These are phyloP conservation scores for Hypoxylon sp. DNA, from an alignment of 2,329 filamentous ascomycete species.

Conservation along the genomic window DNA sequence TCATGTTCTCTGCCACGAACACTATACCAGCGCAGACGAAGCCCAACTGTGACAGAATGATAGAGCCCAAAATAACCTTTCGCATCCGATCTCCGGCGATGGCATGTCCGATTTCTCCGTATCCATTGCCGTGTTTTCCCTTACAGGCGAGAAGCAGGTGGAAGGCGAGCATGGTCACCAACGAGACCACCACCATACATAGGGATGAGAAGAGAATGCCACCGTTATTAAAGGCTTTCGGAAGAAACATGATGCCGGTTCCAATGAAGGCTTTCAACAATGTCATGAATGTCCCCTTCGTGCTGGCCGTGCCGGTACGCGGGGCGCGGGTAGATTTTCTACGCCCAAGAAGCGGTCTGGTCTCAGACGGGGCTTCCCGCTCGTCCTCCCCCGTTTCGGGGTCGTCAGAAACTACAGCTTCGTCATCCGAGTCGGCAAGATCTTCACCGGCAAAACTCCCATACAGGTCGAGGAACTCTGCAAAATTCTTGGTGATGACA, in stretches of 20 bases:
- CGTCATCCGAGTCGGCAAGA: slow-evolving; percentile 68
- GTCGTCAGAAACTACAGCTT: slow-evolving; percentile 65
- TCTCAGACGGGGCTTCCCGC: slow-evolving; percentile 60
- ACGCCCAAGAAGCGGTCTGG: slow-evolving; percentile 69
- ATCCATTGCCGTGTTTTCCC: slow-evolving; percentile 72
- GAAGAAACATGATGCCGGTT: slow-evolving; percentile 84
- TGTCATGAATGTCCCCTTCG: slow-evolving; percentile 81
- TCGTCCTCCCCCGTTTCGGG: slow-evolving; percentile 56
- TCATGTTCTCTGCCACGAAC: slow-evolving; percentile 80
- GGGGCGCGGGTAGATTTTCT: slow-evolving; percentile 62
- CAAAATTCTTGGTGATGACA: slow-evolving; percentile 75
- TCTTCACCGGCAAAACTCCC: slow-evolving; percentile 83
- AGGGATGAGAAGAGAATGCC: slow-evolving; percentile 80
- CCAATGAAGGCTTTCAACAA: slow-evolving; percentile 83
- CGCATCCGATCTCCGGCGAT: slow-evolving; percentile 74
- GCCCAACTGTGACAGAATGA: slow-evolving; percentile 79
- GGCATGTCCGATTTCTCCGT: slow-evolving; percentile 77
- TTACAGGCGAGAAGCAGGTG: slow-evolving; percentile 77
- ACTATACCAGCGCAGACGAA: slow-evolving; percentile 84
- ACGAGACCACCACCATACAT: slow-evolving; percentile 72
- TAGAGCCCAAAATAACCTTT: slow-evolving; percentile 73
- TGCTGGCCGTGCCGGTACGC: slow-evolving; percentile 71
- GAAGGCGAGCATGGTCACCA: slow-evolving; percentile 77
- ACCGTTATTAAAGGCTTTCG: slow-evolving; percentile 80
- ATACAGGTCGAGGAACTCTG: slow-evolving; percentile 81